phyloP scores from a whole-genome alignment of 805 yeast genomes.

The Helenozyma rhizophorensis region DNA sequence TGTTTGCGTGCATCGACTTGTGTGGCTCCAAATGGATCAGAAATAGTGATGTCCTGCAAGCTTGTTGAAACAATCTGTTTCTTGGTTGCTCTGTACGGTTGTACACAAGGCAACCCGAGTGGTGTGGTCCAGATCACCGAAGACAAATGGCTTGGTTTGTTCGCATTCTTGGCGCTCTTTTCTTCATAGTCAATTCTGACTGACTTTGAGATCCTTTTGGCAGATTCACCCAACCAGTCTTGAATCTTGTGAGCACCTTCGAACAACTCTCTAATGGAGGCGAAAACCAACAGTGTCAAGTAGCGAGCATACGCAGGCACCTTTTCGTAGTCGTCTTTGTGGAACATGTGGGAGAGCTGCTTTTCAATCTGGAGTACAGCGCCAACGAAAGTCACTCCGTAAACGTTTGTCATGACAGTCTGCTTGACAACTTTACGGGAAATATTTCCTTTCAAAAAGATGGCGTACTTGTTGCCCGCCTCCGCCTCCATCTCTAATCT shows the following conservation, averaged over 20 bases:
- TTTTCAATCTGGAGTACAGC: slow-evolving; percentile 85
- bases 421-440: slow-evolving; percentile 90
- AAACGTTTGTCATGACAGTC: slow-evolving; percentile 97
- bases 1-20: slow-evolving; percentile 89
- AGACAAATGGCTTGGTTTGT: slow-evolving; percentile 64
- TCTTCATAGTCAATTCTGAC: slow-evolving; percentile 62
- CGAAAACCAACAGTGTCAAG: slow-evolving; percentile 73
- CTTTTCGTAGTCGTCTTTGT: slow-evolving; percentile 35
- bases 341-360: slow-evolving; percentile 61
- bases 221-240: slow-evolving; percentile 91
- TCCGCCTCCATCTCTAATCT: slow-evolving; percentile 52
- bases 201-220: slow-evolving; percentile 73
- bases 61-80: slow-evolving; percentile 71
- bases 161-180: slow-evolving; percentile 24
- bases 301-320: slow-evolving; percentile 40
- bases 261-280: slow-evolving; percentile 79
- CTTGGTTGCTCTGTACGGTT: slow-evolving; percentile 78
- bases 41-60: slow-evolving; percentile 79
- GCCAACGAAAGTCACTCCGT: slow-evolving; percentile 93
- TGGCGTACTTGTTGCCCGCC: slow-evolving; percentile 51
- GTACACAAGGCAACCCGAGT: slow-evolving; percentile 91
- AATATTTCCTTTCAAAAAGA: slow-evolving; percentile 55
- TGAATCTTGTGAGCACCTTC: slow-evolving; percentile 92
- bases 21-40: slow-evolving; percentile 81
- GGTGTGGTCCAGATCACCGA: slow-evolving; percentile 98